Evolutionary conservation across 2,329 filamentous ascomycete species (phyloP).

Genomic region (Cercospora sojina): DNA sequence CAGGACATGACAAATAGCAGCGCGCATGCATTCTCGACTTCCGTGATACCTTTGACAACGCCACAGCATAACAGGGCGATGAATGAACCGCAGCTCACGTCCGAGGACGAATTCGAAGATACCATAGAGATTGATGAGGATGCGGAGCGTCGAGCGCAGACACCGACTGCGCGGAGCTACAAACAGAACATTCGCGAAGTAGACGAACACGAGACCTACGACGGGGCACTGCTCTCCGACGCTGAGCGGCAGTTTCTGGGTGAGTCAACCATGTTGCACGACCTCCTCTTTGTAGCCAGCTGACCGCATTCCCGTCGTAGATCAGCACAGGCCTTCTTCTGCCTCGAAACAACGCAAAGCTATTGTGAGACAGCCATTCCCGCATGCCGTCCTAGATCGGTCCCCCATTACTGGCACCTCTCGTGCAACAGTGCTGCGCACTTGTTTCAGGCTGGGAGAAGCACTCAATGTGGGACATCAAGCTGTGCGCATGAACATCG

Average conservation of each 20-base stretch:
- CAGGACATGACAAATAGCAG: not conserved
- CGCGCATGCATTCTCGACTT: not conserved
- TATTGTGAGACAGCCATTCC: slow-evolving; percentile 56
- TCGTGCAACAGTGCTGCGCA: slow-evolving; percentile 50
- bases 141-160: slow-evolving; percentile 5
- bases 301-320: not conserved
- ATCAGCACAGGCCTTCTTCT: not conserved
- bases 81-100: not conserved
- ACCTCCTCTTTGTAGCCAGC: not conserved
- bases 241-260: slow-evolving; percentile 30
- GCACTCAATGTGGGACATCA: slow-evolving; percentile 53
- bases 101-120: slow-evolving; percentile 23
- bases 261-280: slow-evolving; percentile 11
- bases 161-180: slow-evolving; percentile 27
- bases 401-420: slow-evolving; percentile 57
- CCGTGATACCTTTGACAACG: not conserved
- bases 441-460: slow-evolving; percentile 65
- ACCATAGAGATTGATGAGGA: slow-evolving; percentile 17
- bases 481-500: slow-evolving; percentile 50
- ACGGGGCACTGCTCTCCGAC: slow-evolving; percentile 31
- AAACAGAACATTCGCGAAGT: slow-evolving; percentile 36
- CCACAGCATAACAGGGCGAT: not conserved
- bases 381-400: slow-evolving; percentile 50
- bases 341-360: slow-evolving; percentile 34
- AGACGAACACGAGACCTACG: slow-evolving; percentile 35